Percentiles rank a stretch among this genome's conserved stretches.
Evolutionary conservation across 768 basidiomycete species (phyloP).

Genomic region (Thelephora ganbajun): DNA sequence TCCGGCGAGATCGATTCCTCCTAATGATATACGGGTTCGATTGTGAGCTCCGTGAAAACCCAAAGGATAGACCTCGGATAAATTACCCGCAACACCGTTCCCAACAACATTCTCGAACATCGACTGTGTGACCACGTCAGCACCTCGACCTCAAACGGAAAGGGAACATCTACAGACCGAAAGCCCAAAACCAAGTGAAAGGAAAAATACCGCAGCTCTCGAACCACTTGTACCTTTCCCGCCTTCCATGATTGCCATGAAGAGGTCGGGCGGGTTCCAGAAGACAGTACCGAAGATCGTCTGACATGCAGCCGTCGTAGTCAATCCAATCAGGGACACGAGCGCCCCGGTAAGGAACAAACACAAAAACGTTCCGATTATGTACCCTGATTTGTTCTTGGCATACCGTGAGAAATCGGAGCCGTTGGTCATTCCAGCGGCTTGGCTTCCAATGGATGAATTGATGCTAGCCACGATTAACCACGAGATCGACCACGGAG

Average conservation of each 20-base stretch:
- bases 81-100: constrained; percentile 9
- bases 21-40: neutral
- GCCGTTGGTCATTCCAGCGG: constrained; percentile 12
- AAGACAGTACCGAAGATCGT: constrained; percentile 9
- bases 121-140: neutral
- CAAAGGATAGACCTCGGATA: neutral
- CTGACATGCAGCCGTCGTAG: constrained; percentile 11
- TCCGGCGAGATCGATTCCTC: constrained; percentile 24
- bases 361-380: neutral
- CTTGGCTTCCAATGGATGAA: constrained; percentile 9
- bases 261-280: constrained; percentile 14
- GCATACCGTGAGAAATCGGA: constrained; percentile 13
- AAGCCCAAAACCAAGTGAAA: neutral
- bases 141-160: neutral
- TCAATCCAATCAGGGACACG: constrained; percentile 7
- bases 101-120: constrained; percentile 10
- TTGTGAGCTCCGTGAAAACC: no score
- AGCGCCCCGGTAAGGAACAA: neutral
- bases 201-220: constrained; percentile 14
- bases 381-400: neutral
- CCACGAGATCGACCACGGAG: constrained; percentile 7
- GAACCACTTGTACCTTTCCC: constrained; percentile 5
- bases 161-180: neutral
- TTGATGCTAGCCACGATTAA: constrained; percentile 10
- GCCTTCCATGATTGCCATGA: constrained; percentile 5